These are phyloP conservation scores for Trichothecium roseum DNA, from an alignment of 2,329 filamentous ascomycete species.

Conservation along the genomic window DNA sequence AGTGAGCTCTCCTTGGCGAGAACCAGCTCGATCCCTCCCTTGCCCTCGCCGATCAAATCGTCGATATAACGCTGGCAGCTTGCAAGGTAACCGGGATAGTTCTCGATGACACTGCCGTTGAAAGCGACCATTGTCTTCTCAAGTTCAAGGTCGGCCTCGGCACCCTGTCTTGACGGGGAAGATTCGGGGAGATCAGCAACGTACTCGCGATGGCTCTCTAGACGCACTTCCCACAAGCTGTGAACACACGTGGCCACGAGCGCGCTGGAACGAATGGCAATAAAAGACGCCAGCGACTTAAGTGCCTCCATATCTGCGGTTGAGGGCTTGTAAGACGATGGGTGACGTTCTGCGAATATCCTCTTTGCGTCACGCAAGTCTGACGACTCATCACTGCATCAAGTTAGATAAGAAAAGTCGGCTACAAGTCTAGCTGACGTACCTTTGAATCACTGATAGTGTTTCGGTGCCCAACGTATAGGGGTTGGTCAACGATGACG, in stretches of 20 bases:
- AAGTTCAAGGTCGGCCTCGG: conserved; percentile 39
- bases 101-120: conserved; percentile 71
- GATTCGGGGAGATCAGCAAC: conserved; percentile 16
- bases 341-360: conserved; percentile 40
- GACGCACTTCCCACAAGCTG: conserved; percentile 46
- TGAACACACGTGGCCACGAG: conserved; percentile 49
- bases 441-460: conserved; percentile 47
- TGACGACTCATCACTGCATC: background rate
- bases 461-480: conserved; percentile 54
- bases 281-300: conserved; percentile 39
- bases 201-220: conserved; percentile 32
- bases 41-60: conserved; percentile 38
- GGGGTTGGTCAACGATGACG: conserved; percentile 36
- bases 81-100: conserved; percentile 58
- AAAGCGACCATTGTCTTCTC: conserved; percentile 55
- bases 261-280: conserved; percentile 48
- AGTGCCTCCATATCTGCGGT: conserved; percentile 39
- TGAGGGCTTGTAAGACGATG: conserved; percentile 29
- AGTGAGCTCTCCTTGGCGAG: conserved; percentile 65
- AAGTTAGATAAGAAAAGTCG: background rate
- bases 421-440: conserved; percentile 16
- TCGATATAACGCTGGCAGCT: conserved; percentile 56
- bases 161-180: conserved; percentile 27
- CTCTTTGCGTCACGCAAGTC: conserved; percentile 30
- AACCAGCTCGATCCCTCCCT: conserved; percentile 46